phyloP scores from a whole-genome alignment of 306 rosid species.

The Datisca glomerata region DNA sequence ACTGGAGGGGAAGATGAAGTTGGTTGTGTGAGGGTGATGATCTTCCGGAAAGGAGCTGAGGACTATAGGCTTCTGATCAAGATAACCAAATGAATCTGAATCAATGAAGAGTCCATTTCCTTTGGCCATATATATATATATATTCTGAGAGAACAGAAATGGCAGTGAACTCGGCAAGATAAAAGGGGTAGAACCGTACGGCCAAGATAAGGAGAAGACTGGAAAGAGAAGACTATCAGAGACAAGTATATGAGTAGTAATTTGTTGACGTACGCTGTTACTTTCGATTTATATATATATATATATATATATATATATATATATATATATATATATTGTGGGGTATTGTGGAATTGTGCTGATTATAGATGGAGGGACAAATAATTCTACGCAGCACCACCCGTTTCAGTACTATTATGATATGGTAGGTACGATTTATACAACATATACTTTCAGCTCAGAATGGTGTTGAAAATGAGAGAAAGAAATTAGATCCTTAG shows the following conservation, averaged over 20 bases:
- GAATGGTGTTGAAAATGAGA: no score
- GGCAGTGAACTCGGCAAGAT: constrained; percentile 68
- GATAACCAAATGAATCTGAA: constrained; percentile 58
- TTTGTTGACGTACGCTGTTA: neutral
- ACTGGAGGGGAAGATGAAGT: constrained; percentile 23
- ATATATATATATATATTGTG: no score
- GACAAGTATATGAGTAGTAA: neutral
- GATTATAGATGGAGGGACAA: no score
- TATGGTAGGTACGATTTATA: no score
- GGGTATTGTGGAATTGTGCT: no score
- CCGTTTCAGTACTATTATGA: no score
- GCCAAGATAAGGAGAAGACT: constrained; percentile 43
- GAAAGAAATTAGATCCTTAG: no score
- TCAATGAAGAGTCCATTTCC: constrained; percentile 71
- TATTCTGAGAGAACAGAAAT: constrained; percentile 6
- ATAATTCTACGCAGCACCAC: no score
- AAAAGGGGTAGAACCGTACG: constrained; percentile 38
- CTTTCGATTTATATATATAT: no score
- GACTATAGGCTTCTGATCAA: constrained; percentile 36
- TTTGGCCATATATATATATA: constrained; percentile 52
- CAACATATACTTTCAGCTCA: no score
- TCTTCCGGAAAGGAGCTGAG: constrained; percentile 57
- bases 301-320: no score
- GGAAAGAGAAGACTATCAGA: constrained; percentile 5
- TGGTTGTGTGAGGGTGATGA: neutral